Evolutionary conservation across 2,329 filamentous ascomycete genomes (phyloP).

Genomic region (Cercospora janseana): DNA sequence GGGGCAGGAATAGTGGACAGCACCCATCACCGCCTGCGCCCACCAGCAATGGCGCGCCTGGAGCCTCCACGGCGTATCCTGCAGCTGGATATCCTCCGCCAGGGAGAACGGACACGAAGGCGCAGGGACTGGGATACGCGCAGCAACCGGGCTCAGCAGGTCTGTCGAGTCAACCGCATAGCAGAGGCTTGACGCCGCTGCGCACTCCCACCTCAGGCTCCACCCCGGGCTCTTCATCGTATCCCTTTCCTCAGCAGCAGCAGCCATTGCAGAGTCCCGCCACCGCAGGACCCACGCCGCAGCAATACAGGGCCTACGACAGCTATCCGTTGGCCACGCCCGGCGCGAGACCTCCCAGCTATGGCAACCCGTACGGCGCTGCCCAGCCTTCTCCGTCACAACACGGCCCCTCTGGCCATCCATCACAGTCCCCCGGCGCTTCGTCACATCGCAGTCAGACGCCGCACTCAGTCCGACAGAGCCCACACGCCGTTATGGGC

Average conservation of each 20-base stretch:
- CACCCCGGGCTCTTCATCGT: constrained; percentile 21
- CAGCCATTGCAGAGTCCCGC: constrained; percentile 34
- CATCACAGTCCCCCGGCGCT: constrained; percentile 37
- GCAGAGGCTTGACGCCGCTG: constrained; percentile 32
- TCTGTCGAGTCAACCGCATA: constrained; percentile 24
- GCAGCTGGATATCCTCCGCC: constrained; percentile 10
- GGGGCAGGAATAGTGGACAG: constrained; percentile 13
- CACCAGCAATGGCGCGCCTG: constrained; percentile 18
- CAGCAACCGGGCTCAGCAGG: constrained; percentile 25
- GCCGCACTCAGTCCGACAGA: constrained; percentile 35
- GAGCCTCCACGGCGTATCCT: constrained; percentile 5
- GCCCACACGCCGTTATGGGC: constrained; percentile 28
- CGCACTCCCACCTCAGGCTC: constrained; percentile 30
- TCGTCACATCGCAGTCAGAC: constrained; percentile 36
- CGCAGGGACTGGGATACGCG: constrained; percentile 26
- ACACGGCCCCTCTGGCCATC: constrained; percentile 16
- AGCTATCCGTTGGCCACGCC: constrained; percentile 31
- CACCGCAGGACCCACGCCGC: constrained; percentile 24
- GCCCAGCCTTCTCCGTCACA: constrained; percentile 33
- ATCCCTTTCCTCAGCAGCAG: constrained; percentile 29
- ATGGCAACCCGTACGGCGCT: constrained; percentile 23
- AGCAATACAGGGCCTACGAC: constrained; percentile 26
- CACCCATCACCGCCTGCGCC: constrained; percentile 20
- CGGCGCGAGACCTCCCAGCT: constrained; percentile 29
- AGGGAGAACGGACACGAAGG: constrained; percentile 8